Evolutionary conservation across 441 rosid species (phyloP), one percentile per base, ranked within the genome.

Genomic region (Pelargonium cotyledonis): DNA sequence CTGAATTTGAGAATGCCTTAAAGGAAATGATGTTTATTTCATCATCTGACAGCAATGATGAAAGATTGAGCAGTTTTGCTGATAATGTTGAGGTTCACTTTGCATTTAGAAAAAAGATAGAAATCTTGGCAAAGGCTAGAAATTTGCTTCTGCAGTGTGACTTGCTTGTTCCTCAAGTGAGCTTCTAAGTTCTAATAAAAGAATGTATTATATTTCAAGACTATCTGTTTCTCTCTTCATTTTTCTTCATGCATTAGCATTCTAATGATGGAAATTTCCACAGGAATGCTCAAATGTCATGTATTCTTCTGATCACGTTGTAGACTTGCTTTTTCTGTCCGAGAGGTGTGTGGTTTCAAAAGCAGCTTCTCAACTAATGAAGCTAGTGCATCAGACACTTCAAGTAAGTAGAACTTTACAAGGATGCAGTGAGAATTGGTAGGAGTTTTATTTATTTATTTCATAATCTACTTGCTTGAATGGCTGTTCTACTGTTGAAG

Each of bases 11-110:
- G 80, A 68, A 70, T 65, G 78, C 86, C 73, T 80, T 95, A 35
- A 88, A 84, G 77, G 89, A 86, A 66, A 61, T 88, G 80, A 78
- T 60, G 67, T 90, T 95, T 78, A 81, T 95, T 79, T 82, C 97
- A 16, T 71, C 87, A 18, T 82, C 88, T 73, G 92, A 90, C 79
- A 72, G 72, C 46, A 65, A 76, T 51, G 95, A 92, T 63, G 82
- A 83, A 66, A 90, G 86, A 77, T 82, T 95, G 81, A 92, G 96
- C 83, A 86, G 73, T 66, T 95, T 84, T 78, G 88, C 95, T 55
- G 90, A 87, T 81, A 89, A 90, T 72, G 95, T 95, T 62, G 98
- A 95, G 85, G 90, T 95, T 81, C 97, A 95, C 85, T 95, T 95
- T 86, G 99, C 98, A 65, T 79, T 83, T 19, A 85, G 81, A 80